Evolutionary conservation across 257 asterid genomes (phyloP), one percentile per base, ranked within the genome.

Genomic region (Ilex aquifolium): DNA sequence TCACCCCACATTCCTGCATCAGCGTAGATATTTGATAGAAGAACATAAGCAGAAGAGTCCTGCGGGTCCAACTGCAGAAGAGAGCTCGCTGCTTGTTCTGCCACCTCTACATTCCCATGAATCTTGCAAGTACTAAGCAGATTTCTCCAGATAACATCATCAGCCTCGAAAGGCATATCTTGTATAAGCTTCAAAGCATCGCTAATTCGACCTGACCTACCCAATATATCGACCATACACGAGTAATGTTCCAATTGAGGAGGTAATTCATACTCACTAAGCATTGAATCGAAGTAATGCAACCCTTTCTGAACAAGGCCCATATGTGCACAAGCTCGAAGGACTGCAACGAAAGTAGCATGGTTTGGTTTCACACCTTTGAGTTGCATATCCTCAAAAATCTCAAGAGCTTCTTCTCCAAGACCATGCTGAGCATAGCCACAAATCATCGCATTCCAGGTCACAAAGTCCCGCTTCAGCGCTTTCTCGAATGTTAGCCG

Each of bases 361-460:
- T 86, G 90, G 56, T 91, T 88, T 0, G 96, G 98, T 56, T 27
- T 66, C 14, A 86, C 76, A 53, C 62, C 79, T 57, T 77, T 82
- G 0, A 61, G 60, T 56, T 83, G 84, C 96, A 91, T 88, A 31
- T 71, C 70, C 60, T 76, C 76, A 29, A 88, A 91, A 57, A 74
- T 67, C 64, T 64, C 56, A 42, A 91, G 69, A n/a, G 96, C 95
- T 61, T 86, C 85, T 13, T 65, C 69, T 13, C 90, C 96, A 46
- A 72, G 79, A 21, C 96, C 95, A 50, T 88, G 98, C 59, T 91
- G 82, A 16, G 96, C 88, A 61, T 78, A 88, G 13, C 95, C 95
- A 56, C 95, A 88, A n/a, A 80, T 75, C 81, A 91, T 72, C 7
- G 95, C 90, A 7, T 86, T 91, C 98, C 98, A 91, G 3, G 96